A percentile compares a stretch with the other conserved stretches of the same genome.
Conservation (phyloP, 2,329 filamentous ascomycete species). For the Botrytis paeoniae region DNA sequence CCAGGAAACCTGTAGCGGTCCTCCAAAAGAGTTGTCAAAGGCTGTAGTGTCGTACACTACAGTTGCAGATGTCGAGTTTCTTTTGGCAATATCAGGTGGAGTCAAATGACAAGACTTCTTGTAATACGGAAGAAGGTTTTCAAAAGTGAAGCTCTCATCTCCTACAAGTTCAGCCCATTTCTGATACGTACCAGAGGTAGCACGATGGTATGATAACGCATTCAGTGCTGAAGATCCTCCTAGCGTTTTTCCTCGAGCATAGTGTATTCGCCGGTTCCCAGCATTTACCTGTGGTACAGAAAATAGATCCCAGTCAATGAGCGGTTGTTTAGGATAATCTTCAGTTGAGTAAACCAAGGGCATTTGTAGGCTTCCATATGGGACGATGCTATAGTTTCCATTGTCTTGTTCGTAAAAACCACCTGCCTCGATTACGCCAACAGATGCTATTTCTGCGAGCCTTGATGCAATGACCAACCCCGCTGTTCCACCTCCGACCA, state of each 20-base stretch:
- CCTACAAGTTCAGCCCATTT: slow-evolving; percentile 44
- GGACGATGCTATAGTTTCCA: slow-evolving; percentile 12
- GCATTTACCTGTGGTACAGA: slow-evolving; percentile 25
- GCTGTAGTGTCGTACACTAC: slow-evolving; percentile 28
- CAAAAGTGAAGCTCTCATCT: slow-evolving; percentile 46
- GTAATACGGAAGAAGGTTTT: slow-evolving; percentile 47
- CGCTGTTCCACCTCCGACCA: slow-evolving; percentile 25
- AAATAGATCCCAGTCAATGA: slow-evolving; percentile 24
- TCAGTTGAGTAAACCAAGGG: slow-evolving; percentile 13
- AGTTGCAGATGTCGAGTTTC: slow-evolving; percentile 17
- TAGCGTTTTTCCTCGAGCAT: slow-evolving; percentile 38
- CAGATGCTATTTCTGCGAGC: slow-evolving; percentile 19
- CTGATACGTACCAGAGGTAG: slow-evolving; percentile 35
- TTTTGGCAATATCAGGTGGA: slow-evolving; percentile 28
- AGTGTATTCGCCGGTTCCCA: slow-evolving; percentile 20
- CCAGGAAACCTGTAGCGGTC: slow-evolving; percentile 44
- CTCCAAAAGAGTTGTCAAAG: slow-evolving; percentile 34
- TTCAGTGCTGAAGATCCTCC: slow-evolving; percentile 35
- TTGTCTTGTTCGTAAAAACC: slow-evolving; percentile 20
- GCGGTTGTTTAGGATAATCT: slow-evolving; percentile 7
- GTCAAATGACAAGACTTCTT: slow-evolving; percentile 36
- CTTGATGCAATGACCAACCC: slow-evolving; percentile 23
- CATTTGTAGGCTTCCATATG: neutral
- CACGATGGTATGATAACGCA: slow-evolving; percentile 6
- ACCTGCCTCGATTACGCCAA: slow-evolving; percentile 28